Percentiles rank a stretch among this genome's conserved stretches.
phyloP scores from a whole-genome alignment of 2,329 filamentous ascomycete genomes.

The Talaromyces rugulosus region DNA sequence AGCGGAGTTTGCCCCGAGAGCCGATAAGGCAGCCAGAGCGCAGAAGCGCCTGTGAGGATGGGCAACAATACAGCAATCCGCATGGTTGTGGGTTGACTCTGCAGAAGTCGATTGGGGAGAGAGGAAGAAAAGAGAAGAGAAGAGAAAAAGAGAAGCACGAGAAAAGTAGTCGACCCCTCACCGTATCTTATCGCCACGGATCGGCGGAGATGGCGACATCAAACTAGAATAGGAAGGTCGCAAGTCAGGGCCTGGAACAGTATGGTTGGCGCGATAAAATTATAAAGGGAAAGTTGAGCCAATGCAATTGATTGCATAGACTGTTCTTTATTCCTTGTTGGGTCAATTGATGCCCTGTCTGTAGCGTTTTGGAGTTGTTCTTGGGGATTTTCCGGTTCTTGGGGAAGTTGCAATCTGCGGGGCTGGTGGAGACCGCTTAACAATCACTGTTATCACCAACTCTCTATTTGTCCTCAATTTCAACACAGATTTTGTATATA shows the following conservation, averaged over 20 bases:
- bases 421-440: neutral
- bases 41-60: constrained; percentile 4
- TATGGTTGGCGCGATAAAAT: neutral
- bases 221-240: constrained; percentile 9
- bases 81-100: neutral
- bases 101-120: neutral
- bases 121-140: neutral
- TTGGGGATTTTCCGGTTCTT: too few species aligned
- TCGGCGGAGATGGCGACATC: neutral
- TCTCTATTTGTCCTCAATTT: neutral
- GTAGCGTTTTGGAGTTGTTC: too few species aligned
- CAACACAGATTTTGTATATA: neutral
- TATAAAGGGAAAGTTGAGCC: neutral
- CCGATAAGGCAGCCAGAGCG: constrained; percentile 2
- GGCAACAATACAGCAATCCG: neutral
- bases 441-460: neutral
- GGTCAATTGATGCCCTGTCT: neutral
- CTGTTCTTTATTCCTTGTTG: neutral
- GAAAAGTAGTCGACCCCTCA: neutral
- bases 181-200: constrained; percentile 5
- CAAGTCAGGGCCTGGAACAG: neutral
- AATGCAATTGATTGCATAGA: neutral
- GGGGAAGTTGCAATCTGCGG: neutral
- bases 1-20: constrained; percentile 7
- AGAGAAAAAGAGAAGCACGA: neutral